Evolutionary conservation across 140 eudicot species (phyloP).

Genomic region (Stevia rebaudiana): DNA sequence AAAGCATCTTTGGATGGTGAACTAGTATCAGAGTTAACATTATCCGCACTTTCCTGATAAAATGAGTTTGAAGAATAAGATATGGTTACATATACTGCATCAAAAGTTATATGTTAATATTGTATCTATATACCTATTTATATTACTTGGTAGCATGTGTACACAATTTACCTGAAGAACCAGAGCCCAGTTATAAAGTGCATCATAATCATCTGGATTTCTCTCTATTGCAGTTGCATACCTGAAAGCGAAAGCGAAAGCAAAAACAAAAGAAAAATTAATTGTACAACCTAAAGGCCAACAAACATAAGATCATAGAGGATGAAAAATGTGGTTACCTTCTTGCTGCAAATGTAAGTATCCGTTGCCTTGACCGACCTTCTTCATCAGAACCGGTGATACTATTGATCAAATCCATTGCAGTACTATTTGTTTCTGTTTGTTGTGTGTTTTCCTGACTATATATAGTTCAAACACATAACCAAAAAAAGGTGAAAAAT

Average conservation of each 20-base stretch:
- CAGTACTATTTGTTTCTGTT: slow-evolving; percentile 61
- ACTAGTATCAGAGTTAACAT: slow-evolving; percentile 68
- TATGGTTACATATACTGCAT: slow-evolving; percentile 4
- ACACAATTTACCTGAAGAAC: slow-evolving; percentile 69
- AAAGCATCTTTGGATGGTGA: slow-evolving; percentile 89
- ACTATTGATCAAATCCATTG: slow-evolving; percentile 83
- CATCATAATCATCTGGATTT: slow-evolving; percentile 87
- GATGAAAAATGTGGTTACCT: slow-evolving; percentile 39
- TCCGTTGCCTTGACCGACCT: slow-evolving; percentile 87
- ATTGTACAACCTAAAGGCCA: slow-evolving; percentile 1
- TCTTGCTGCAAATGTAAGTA: slow-evolving; percentile 85
- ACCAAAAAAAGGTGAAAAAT: slow-evolving; percentile 1
- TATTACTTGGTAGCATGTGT: neutral
- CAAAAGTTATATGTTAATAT: neutral
- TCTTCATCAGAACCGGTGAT: slow-evolving; percentile 82
- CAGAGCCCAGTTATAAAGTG: slow-evolving; percentile 89
- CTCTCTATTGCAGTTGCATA: slow-evolving; percentile 83
- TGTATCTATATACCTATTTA: neutral
- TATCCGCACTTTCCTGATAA: slow-evolving; percentile 97
- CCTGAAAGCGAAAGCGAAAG: slow-evolving; percentile 36
- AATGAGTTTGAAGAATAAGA: neutral
- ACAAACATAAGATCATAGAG: neutral
- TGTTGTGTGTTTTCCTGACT: slow-evolving; percentile 52
- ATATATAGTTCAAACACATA: slow-evolving; percentile 28
- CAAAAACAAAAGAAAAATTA: neutral